These are phyloP conservation scores for Mariannaea elegans DNA, from an alignment of 2,329 filamentous ascomycete species.

Conservation along the genomic window DNA sequence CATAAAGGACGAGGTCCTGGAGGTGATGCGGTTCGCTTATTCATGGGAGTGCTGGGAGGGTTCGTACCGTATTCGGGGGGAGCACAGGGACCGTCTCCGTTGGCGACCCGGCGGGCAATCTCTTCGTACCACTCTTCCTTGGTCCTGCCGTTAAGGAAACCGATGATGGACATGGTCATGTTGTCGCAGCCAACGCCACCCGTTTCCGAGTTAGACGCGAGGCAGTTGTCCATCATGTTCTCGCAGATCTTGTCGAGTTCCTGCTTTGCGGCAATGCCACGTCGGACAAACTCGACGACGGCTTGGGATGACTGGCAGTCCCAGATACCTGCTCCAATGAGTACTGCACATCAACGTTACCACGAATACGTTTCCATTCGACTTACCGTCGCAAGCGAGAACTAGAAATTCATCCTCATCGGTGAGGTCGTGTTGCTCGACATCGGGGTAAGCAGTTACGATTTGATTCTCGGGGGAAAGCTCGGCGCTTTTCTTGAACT, in stretches of 20 bases:
- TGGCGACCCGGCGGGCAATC: constrained; percentile 91
- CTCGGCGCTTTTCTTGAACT: constrained; percentile 99
- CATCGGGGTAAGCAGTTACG: constrained; percentile 95
- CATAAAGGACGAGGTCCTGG: neutral
- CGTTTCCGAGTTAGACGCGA: constrained; percentile 97
- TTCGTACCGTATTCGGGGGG: constrained; percentile 99
- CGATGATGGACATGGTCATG: constrained; percentile 97
- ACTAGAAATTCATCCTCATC: constrained; percentile 97
- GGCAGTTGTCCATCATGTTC: constrained; percentile 99
- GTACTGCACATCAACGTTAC: constrained; percentile 27
- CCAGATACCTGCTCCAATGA: constrained; percentile 82
- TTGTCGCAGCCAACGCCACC: constrained; percentile 98
- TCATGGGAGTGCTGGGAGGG: constrained; percentile 49
- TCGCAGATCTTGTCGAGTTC: constrained; percentile 95
- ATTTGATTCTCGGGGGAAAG: constrained; percentile 98
- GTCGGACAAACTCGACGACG: constrained; percentile 94
- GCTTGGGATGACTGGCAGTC: constrained; percentile 99
- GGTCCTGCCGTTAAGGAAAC: constrained; percentile 86
- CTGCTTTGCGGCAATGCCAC: constrained; percentile 96
- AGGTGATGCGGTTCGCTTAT: constrained; percentile 1
- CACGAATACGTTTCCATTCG: neutral
- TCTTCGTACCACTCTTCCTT: constrained; percentile 99
- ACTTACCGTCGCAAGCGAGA: constrained; percentile 88
- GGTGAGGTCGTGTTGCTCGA: constrained; percentile 87
- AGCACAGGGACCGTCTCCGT: constrained; percentile 96